These are phyloP conservation scores for Neurospora discreta DNA, from an alignment of 495 filamentous ascomycete species.

Conservation along the genomic window DNA sequence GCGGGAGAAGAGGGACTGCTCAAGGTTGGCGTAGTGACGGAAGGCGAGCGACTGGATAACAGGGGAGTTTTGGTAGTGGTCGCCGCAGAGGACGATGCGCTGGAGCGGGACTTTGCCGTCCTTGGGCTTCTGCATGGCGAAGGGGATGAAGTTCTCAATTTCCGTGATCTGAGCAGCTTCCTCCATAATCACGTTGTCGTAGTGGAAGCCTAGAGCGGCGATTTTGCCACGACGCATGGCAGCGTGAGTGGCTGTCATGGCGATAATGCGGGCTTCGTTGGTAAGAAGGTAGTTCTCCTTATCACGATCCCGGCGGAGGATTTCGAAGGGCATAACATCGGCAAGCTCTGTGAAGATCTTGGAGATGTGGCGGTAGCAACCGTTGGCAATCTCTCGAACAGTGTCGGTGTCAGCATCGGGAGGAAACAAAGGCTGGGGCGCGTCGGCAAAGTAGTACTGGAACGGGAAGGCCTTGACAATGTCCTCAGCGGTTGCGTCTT, in stretches of 20 bases:
- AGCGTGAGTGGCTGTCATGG: conserved; percentile 97
- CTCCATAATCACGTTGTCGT: conserved; percentile 98
- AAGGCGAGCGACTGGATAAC: conserved; percentile 96
- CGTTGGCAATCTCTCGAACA: conserved; percentile 63
- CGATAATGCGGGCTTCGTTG: conserved; percentile 90
- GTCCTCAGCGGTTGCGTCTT: conserved; percentile 42
- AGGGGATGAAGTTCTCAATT: conserved; percentile 90
- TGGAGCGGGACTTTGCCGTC: conserved; percentile 66
- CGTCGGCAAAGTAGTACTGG: conserved; percentile 76
- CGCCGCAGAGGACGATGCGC: conserved; percentile 83
- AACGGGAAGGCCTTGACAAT: conserved; percentile 79
- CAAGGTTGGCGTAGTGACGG: conserved; percentile 87
- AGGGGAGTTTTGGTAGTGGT: conserved; percentile 94
- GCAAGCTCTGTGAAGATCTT: conserved; percentile 90
- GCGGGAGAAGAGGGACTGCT: conserved; percentile 88
- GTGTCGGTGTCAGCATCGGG: conserved; percentile 50
- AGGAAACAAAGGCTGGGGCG: conserved; percentile 76
- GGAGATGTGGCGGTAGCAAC: conserved; percentile 82
- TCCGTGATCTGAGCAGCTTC: conserved; percentile 98
- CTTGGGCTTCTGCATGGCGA: conserved; percentile 76
- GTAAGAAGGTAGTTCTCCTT: conserved; percentile 92
- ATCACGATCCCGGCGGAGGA: conserved; percentile 74
- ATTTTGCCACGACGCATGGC: conserved; percentile 96
- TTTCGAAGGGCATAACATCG: conserved; percentile 91
- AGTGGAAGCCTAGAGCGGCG: conserved; percentile 81